phyloP scores from a whole-genome alignment of 2,329 filamentous ascomycete genomes.

The Penicillium paneum region DNA sequence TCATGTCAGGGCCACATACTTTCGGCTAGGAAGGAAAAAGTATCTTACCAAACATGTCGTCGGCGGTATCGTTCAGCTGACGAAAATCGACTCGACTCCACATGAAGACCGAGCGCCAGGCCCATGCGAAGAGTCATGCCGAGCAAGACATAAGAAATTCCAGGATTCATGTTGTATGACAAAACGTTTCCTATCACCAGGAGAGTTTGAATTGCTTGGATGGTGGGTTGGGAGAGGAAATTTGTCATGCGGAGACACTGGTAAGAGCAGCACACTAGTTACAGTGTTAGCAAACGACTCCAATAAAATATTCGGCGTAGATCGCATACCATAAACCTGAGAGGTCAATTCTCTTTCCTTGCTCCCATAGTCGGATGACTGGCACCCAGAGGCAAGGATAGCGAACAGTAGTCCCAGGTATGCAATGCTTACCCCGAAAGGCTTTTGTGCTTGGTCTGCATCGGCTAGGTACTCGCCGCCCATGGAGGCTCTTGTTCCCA shows the following conservation, averaged over 20 bases:
- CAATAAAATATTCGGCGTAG: background rate
- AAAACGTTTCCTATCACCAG: conserved; percentile 61
- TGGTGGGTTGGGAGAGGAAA: conserved; percentile 59
- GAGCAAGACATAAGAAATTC: conserved; percentile 60
- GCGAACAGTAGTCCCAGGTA: conserved; percentile 61
- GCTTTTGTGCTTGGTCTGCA: conserved; percentile 51
- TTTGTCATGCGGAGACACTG: conserved; percentile 63
- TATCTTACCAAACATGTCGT: conserved; percentile 44
- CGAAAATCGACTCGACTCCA: conserved; percentile 55
- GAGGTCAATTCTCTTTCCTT: conserved; percentile 62
- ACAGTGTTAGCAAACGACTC: conserved; percentile 25
- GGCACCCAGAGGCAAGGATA: conserved; percentile 60
- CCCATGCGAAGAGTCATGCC: conserved; percentile 60
- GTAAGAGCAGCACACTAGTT: conserved; percentile 60
- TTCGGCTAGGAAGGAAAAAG: background rate
- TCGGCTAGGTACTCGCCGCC: conserved; percentile 42
- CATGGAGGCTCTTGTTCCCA: conserved; percentile 50
- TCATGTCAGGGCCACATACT: background rate
- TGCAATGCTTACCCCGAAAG: conserved; percentile 57
- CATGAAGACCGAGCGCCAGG: conserved; percentile 59
- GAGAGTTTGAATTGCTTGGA: conserved; percentile 61
- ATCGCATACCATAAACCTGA: conserved; percentile 56
- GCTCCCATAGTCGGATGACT: conserved; percentile 56
- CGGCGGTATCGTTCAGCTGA: conserved; percentile 47
- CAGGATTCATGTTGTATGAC: conserved; percentile 63